Conservation (phyloP, 495 filamentous ascomycete species). For the Terfezia boudieri region DNA sequence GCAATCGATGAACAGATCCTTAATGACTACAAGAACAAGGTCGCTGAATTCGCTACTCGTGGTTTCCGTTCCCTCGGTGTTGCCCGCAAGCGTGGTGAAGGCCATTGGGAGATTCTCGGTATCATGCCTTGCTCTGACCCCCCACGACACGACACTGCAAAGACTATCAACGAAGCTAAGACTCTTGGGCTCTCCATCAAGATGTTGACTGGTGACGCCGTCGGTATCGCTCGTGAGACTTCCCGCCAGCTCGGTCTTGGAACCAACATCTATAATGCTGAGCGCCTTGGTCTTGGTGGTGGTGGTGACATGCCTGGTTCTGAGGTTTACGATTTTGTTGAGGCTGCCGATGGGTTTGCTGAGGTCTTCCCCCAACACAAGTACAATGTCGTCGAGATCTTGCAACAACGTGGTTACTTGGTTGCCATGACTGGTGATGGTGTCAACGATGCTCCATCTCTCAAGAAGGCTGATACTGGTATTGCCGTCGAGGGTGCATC, state of each 20-base stretch:
- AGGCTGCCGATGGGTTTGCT: conserved; percentile 83
- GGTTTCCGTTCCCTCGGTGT: conserved; percentile 85
- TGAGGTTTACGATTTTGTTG: conserved; percentile 82
- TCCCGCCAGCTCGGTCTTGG: conserved; percentile 76
- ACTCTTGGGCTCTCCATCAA: conserved; percentile 72
- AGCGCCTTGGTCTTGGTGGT: conserved; percentile 54
- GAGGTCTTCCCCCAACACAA: conserved; percentile 97
- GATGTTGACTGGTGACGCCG: conserved; percentile 92
- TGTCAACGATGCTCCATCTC: conserved; percentile 88
- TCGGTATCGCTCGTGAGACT: conserved; percentile 80
- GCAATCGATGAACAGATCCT: conserved; percentile 48
- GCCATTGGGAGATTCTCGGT: conserved; percentile 71
- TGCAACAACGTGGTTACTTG: conserved; percentile 87
- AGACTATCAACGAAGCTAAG: conserved; percentile 77
- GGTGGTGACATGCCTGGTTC: conserved; percentile 82
- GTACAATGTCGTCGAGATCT: conserved; percentile 90
- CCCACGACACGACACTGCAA: conserved; percentile 73
- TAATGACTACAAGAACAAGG: conserved; percentile 67
- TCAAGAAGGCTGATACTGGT: conserved; percentile 89
- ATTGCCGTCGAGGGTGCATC: conserved; percentile 89
- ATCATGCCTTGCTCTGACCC: conserved; percentile 89
- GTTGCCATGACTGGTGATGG: conserved; percentile 97
- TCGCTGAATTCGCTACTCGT: conserved; percentile 72
- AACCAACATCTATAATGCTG: conserved; percentile 85
- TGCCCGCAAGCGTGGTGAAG: conserved; percentile 58